Evolutionary conservation across 2,329 filamentous ascomycete species (phyloP), one percentile per base, ranked within the genome.

Genomic region (Lachnellula subtilissima): DNA sequence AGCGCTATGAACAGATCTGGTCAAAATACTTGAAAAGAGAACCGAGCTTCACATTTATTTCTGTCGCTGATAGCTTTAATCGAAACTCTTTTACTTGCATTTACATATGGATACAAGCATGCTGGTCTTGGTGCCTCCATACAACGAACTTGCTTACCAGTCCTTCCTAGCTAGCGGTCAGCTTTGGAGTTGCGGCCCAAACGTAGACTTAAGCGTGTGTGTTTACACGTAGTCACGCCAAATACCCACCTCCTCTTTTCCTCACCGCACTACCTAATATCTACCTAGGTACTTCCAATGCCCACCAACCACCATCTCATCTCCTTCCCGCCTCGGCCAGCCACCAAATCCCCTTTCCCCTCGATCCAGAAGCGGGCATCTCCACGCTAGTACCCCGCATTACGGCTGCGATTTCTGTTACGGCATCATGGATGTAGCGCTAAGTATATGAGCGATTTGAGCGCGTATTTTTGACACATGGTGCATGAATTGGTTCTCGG

Each of bases 331-430:
- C n/a, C 37, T 17, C 17, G 37, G 15, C 37, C 14, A 17, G 37
- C 28, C 28, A 9, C 28, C n/a, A 9, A 15, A 40, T 15, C 6
- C 37, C n/a, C n/a, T 17, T 17, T 17, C 37, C 37, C 37, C n/a
- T 40, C n/a, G 6, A 17, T 17, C 37, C 12, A 40, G 4, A 19
- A 23, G 12, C 11, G 19, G 19, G 6, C 17, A 19, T 22, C 42
- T 19, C 17, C 6, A 45, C 42, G 42, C 42, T 45, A 25, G 11
- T 45, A 45, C 42, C 42, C 42, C 42, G 17, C n/a, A 22, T 45
- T 45, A 8, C 5, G 12, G 42, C 28, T 32, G 17, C n/a, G 25
- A 46, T 59, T 59, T 53, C 48, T 54, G 42, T 59, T 59, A 59
- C 56, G 53, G 53, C 56, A 59, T 59, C 45, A 48, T 40, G 39